These are phyloP conservation scores for Dendrobium officinale DNA, from an alignment of 106 monocot genomes.

Conservation along the genomic window DNA sequence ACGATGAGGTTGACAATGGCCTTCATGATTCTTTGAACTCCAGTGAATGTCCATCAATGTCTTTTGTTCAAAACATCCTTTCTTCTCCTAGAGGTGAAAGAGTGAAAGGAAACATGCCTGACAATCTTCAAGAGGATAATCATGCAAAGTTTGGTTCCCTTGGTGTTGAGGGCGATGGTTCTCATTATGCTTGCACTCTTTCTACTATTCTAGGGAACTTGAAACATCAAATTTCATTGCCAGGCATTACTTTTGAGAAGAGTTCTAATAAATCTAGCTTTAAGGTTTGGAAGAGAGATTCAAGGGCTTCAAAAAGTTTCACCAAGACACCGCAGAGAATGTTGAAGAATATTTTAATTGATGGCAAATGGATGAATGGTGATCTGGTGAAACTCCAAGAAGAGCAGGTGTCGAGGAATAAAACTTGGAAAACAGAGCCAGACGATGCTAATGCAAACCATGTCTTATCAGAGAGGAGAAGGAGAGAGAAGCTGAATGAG, in stretches of 20 bases:
- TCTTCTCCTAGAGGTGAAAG: constrained; percentile 27
- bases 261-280: constrained; percentile 43
- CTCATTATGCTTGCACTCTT: constrained; percentile 47
- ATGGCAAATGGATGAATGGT: constrained; percentile 27
- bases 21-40: constrained; percentile 25
- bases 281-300: constrained; percentile 29
- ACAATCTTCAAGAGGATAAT: constrained; percentile 20
- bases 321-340: constrained; percentile 31
- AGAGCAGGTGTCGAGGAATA: constrained; percentile 16
- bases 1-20: constrained; percentile 31
- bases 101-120: constrained; percentile 1
- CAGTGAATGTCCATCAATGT: background rate
- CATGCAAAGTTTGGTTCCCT: constrained; percentile 15
- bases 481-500: constrained; percentile 78
- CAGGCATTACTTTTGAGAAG: constrained; percentile 10
- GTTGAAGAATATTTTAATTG: constrained; percentile 54
- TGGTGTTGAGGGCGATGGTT: constrained; percentile 26
- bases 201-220: constrained; percentile 35
- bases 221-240: background rate
- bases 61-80: constrained; percentile 3
- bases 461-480: constrained; percentile 55
- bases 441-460: constrained; percentile 36
- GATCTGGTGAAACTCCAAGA: background rate
- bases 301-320: background rate
- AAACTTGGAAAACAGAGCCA: constrained; percentile 21